phyloP scores from a whole-genome alignment of 768 basidiomycete species.

The Boletus pseudo-olivaceus region DNA sequence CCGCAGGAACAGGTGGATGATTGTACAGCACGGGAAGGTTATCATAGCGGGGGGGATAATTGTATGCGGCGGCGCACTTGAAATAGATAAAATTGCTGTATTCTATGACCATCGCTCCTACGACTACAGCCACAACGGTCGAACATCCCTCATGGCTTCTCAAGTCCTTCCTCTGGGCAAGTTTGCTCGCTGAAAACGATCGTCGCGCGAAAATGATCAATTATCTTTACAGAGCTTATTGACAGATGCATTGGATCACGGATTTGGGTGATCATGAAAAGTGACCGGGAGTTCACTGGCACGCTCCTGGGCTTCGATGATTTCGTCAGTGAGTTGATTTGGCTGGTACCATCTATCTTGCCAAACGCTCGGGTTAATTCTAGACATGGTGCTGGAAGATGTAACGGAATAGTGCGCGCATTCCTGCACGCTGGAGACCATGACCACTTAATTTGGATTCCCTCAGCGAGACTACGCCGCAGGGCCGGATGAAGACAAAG shows the following conservation, averaged over 20 bases:
- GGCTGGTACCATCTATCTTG: not conserved
- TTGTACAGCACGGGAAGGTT: no score
- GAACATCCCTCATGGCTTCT: slow-evolving; percentile 64
- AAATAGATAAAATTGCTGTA: slow-evolving; percentile 7
- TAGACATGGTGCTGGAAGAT: slow-evolving; percentile 94
- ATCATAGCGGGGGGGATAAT: slow-evolving; percentile 22
- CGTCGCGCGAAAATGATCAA: not conserved
- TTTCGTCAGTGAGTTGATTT: slow-evolving; percentile 86
- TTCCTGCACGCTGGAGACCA: not conserved
- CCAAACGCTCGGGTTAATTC: not conserved
- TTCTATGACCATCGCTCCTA: not conserved
- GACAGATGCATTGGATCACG: slow-evolving; percentile 96
- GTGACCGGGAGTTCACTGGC: slow-evolving; percentile 94
- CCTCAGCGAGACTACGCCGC: slow-evolving; percentile 77
- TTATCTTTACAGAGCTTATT: slow-evolving; percentile 67
- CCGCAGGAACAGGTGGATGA: slow-evolving; percentile 15
- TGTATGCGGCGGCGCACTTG: not conserved
- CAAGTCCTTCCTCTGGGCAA: slow-evolving; percentile 91
- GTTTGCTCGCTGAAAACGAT: slow-evolving; percentile 8
- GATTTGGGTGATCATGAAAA: slow-evolving; percentile 99
- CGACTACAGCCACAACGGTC: slow-evolving; percentile 1
- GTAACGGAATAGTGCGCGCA: slow-evolving; percentile 88
- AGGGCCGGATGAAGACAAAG: slow-evolving; percentile 76
- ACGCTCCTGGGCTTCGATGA: slow-evolving; percentile 96
- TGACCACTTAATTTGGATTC: not conserved